phyloP scores from a whole-genome alignment of 176 grass and related monocot genomes.

The Alloteropsis semialata region DNA sequence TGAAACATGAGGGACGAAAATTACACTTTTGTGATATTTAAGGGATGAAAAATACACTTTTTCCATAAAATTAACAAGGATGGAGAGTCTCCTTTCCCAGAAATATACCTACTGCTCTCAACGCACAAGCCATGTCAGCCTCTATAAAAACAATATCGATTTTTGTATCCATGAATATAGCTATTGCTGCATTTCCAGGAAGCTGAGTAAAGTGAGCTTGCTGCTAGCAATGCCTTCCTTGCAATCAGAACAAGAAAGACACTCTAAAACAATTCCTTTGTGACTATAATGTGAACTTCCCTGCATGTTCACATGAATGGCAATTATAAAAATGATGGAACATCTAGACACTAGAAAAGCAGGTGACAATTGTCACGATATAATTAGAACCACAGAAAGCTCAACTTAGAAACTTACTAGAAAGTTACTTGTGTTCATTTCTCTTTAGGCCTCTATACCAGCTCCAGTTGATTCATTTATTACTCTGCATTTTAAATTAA shows the following conservation, averaged over 20 bases:
- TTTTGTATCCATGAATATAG: constrained; percentile 6
- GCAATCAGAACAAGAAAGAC: constrained; percentile 66
- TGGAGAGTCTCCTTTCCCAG: neutral
- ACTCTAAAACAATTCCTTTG: constrained; percentile 50
- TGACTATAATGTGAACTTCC: constrained; percentile 27
- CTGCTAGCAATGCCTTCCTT: constrained; percentile 79
- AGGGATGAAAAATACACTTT: too few species aligned
- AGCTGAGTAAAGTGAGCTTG: constrained; percentile 53
- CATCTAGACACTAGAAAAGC: neutral
- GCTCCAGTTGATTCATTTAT: constrained; percentile 55
- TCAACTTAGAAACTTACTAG: constrained; percentile 37
- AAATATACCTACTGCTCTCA: constrained; percentile 63
- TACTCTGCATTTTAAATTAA: constrained; percentile 43
- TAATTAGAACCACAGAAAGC: constrained; percentile 26
- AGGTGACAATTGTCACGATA: neutral
- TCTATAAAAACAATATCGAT: constrained; percentile 36
- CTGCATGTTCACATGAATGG: constrained; percentile 39
- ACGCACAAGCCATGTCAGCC: constrained; percentile 48
- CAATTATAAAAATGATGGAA: constrained; percentile 13
- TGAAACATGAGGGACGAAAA: too few species aligned
- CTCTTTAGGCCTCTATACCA: constrained; percentile 33
- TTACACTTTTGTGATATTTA: too few species aligned
- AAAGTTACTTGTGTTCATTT: constrained; percentile 17
- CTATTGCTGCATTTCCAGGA: constrained; percentile 11
- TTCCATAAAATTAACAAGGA: neutral